Evolutionary conservation across 176 grass and related monocot genomes (phyloP), one percentile per base, ranked within the genome.

Genomic region (Hsuehochloa calcarea): DNA sequence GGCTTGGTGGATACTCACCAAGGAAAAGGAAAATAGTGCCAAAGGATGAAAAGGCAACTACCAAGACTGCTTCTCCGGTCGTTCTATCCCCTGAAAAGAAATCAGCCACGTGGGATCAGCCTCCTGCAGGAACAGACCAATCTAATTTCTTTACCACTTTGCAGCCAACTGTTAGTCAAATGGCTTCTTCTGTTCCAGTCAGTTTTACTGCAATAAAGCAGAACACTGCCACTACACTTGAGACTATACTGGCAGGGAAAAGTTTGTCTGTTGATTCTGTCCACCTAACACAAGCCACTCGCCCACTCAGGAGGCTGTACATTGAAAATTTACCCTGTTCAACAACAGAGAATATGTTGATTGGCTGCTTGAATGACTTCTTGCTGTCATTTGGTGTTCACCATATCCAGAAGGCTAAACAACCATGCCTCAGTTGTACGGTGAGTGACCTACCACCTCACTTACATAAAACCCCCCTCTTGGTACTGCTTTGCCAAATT

Each of bases 281-380:
- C 20, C 93, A 99, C 82, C 86, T 99, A 67, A 99, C 93, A 72
- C 92, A 99, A 89, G 88, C 97, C 90, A 96, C 93, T 26, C 87
- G 88, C 25, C 93, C 93, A 43, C 78, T 92, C 26, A 99, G 97
- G 72, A 91, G 90, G 26, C 70, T 94, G 70, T 90, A 91, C 80
- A 89, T 99, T 59, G 97, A 99, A 88, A 96, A 92, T 88, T 84
- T 96, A 70, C 86, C 91, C 47, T 78, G 75, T 85, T 92, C 78
- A 43, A 81, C 84, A 5, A 94, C 93, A 82, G 97, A 99, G 75
- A 91, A 87, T 78, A 88, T 43, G 62, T 41, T 96, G 73, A 89
- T 99, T 77, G 92, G 85, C 70, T 89, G 80, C 85, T 90, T 96
- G 64, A 99, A 99, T 92, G 75, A 80, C 44, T 92, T 96, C 70